Conservation (phyloP, 2,329 filamentous ascomycete species). For the Colletotrichum zoysiae region DNA sequence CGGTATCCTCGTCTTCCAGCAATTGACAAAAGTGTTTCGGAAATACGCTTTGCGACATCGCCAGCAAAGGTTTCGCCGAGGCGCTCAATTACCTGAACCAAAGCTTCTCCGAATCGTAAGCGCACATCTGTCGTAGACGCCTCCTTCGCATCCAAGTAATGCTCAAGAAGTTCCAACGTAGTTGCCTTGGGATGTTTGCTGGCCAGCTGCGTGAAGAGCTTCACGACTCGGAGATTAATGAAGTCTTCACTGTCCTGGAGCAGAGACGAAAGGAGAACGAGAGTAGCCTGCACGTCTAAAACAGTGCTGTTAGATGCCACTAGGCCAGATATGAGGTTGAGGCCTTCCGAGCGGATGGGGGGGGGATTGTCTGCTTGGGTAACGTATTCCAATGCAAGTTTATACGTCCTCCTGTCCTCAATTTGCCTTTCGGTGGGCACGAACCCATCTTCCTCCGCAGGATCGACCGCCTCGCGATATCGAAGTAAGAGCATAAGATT, state of each 20-base stretch:
- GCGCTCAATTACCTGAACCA: conserved; percentile 73
- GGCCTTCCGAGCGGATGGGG: conserved; percentile 74
- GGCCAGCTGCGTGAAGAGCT: conserved; percentile 72
- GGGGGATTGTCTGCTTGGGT: conserved; percentile 71
- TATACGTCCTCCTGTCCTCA: conserved; percentile 73
- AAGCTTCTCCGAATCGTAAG: conserved; percentile 76
- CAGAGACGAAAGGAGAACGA: conserved; percentile 73
- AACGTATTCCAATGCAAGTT: conserved; percentile 74
- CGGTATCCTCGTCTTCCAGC: conserved; percentile 73
- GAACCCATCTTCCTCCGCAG: conserved; percentile 53
- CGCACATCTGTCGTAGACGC: conserved; percentile 71
- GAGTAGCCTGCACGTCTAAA: conserved; percentile 74
- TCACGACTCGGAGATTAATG: conserved; percentile 77
- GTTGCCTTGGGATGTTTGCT: conserved; percentile 72
- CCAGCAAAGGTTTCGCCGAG: conserved; percentile 68
- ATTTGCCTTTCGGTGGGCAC: conserved; percentile 61
- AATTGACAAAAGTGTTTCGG: conserved; percentile 71
- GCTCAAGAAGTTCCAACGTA: conserved; percentile 72
- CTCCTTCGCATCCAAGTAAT: conserved; percentile 75
- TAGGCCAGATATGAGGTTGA: conserved; percentile 70
- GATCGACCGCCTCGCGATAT: conserved; percentile 67
- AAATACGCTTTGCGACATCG: conserved; percentile 63
- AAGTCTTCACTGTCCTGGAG: conserved; percentile 78
- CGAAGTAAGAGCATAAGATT: conserved; percentile 68
- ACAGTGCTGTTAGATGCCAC: conserved; percentile 67